A percentile compares a stretch with the other conserved stretches of the same genome.
Conservation (phyloP, 345 rosid species). For the Eucalyptus caleyi region DNA sequence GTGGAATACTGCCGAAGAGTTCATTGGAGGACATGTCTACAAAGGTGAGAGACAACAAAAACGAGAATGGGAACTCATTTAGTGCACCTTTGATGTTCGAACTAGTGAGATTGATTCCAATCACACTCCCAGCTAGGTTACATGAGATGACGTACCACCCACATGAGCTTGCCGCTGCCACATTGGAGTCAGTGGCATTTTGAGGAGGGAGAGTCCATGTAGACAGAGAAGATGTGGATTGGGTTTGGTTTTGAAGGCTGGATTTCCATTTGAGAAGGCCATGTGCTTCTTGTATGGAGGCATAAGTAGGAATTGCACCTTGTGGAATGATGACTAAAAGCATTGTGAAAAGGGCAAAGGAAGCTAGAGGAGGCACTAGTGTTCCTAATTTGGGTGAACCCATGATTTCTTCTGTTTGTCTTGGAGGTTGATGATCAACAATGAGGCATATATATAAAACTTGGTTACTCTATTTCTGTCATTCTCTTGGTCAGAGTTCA, state of each 20-base stretch:
- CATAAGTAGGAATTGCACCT: background rate
- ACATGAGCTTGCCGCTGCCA: background rate
- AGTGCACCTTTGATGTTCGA: constrained; percentile 6
- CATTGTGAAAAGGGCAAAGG: background rate
- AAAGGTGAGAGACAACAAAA: constrained; percentile 3
- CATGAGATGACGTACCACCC: background rate
- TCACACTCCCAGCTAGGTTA: background rate
- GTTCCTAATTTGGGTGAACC: background rate
- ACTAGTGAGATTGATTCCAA: background rate
- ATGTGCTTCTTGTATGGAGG: background rate
- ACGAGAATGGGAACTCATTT: background rate
- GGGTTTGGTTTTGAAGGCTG: background rate
- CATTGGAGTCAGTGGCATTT: background rate
- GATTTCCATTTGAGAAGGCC: background rate
- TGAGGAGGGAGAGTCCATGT: background rate
- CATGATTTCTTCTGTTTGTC: background rate
- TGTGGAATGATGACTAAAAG: background rate
- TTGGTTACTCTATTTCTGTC: no score
- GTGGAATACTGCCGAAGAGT: constrained; percentile 1
- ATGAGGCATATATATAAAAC: background rate
- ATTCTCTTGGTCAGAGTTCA: no score
- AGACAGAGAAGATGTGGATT: background rate
- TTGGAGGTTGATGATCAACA: background rate
- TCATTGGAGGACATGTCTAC: constrained; percentile 3
- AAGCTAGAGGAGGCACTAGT: background rate